Conservation (phyloP, 495 filamentous ascomycete species). For the Aspergillus saccharolyticus region DNA sequence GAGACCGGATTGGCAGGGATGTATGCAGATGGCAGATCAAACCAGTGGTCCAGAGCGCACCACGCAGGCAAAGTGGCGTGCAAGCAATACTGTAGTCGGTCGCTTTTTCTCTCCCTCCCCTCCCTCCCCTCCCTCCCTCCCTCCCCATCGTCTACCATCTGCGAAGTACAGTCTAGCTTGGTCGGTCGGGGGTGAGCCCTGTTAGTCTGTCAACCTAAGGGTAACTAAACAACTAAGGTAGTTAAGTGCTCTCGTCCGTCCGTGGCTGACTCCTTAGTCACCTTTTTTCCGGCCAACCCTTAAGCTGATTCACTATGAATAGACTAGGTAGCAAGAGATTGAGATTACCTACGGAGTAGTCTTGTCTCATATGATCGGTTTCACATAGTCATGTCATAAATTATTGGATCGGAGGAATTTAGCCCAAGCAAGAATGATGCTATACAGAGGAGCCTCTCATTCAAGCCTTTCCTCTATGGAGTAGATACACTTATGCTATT, state of each 20-base stretch:
- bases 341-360: neutral
- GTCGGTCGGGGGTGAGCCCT: neutral
- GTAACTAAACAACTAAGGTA: no score
- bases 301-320: neutral
- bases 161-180: neutral
- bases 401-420: neutral
- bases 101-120: neutral
- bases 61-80: constrained; percentile 35
- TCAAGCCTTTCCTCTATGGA: neutral
- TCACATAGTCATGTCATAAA: neutral
- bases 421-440: neutral
- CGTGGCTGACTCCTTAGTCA: neutral
- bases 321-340: neutral
- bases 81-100: constrained; percentile 16
- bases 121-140: neutral
- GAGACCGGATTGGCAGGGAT: constrained; percentile 20
- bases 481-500: neutral
- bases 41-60: constrained; percentile 36
- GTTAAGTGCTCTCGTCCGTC: neutral
- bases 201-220: neutral
- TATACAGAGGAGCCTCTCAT: neutral
- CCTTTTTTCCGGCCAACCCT: neutral
- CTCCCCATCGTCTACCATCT: neutral
- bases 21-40: constrained; percentile 19
- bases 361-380: neutral